Evolutionary conservation across 805 yeast genomes (phyloP).

Genomic region (Candida insectorum): DNA sequence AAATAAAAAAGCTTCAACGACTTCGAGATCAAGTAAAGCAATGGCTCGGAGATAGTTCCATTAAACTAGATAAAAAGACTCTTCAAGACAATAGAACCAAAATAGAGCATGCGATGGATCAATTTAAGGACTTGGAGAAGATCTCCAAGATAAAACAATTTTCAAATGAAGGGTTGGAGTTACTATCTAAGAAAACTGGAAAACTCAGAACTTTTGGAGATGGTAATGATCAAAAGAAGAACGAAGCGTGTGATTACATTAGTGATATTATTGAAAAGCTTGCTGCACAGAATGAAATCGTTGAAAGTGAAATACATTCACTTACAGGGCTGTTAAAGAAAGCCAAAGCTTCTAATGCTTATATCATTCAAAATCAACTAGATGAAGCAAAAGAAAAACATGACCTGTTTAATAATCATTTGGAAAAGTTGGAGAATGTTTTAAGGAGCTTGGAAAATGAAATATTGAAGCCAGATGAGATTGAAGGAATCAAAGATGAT

Average conservation of each 20-base stretch:
- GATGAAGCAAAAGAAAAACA: slow-evolving; percentile 60
- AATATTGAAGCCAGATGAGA: slow-evolving; percentile 70
- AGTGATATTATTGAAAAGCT: slow-evolving; percentile 73
- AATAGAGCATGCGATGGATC: slow-evolving; percentile 91
- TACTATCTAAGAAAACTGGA: slow-evolving; percentile 38
- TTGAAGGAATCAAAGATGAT: slow-evolving; percentile 80
- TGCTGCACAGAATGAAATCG: slow-evolving; percentile 72
- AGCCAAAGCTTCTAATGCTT: slow-evolving; percentile 50
- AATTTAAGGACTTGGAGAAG: slow-evolving; percentile 91
- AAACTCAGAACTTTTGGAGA: slow-evolving; percentile 42
- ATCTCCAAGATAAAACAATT: slow-evolving; percentile 91
- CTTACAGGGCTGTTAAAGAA: slow-evolving; percentile 35
- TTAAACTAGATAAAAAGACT: slow-evolving; percentile 59
- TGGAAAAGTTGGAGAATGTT: slow-evolving; percentile 71
- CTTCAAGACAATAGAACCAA: slow-evolving; percentile 60
- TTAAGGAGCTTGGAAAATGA: slow-evolving; percentile 77
- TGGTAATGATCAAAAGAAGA: slow-evolving; percentile 77
- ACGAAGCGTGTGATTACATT: slow-evolving; percentile 67
- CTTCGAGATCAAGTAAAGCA: slow-evolving; percentile 92
- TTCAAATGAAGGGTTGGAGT: slow-evolving; percentile 85
- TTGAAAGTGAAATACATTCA: slow-evolving; percentile 62
- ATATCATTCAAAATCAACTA: slow-evolving; percentile 46
- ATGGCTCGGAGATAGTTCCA: slow-evolving; percentile 89
- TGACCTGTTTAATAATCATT: slow-evolving; percentile 78
- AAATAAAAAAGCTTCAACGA: slow-evolving; percentile 90